A percentile compares a stretch with the other conserved stretches of the same genome.
Evolutionary conservation across 345 rosid species (phyloP).

Genomic region (Syzygium grande): DNA sequence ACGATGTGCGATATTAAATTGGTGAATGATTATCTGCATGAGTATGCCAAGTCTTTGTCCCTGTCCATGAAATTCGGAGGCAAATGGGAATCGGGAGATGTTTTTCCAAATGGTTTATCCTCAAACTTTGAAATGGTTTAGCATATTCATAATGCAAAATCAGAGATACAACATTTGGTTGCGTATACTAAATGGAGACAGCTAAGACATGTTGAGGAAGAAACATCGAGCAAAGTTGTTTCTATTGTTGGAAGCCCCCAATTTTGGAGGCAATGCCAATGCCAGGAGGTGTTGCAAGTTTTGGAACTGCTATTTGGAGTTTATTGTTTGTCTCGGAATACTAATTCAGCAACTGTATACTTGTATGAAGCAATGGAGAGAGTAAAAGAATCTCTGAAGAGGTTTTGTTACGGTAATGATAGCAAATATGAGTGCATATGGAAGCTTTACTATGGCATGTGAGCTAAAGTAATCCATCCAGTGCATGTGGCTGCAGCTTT

Average conservation of each 20-base stretch:
- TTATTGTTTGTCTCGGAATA: background rate
- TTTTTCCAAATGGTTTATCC: background rate
- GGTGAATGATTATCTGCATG: background rate
- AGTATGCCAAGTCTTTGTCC: no score
- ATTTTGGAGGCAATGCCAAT: background rate
- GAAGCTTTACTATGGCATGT: no score
- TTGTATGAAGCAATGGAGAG: background rate
- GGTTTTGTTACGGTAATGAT: background rate
- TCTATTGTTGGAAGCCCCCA: background rate
- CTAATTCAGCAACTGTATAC: background rate
- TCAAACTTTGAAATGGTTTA: background rate
- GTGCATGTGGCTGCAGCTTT: no score
- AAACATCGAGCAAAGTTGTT: background rate
- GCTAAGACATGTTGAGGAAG: no score
- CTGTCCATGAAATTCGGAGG: background rate
- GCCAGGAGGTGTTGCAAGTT: background rate
- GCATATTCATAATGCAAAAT: background rate
- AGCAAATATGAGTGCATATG: no score
- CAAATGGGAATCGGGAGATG: background rate
- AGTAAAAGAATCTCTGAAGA: background rate
- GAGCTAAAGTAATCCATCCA: no score
- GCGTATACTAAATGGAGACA: background rate
- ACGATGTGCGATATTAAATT: no score
- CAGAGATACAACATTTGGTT: background rate
- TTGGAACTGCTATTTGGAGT: background rate